Conservation (phyloP, 352 stramenopile species). For the Phytophthora uliginosa region DNA sequence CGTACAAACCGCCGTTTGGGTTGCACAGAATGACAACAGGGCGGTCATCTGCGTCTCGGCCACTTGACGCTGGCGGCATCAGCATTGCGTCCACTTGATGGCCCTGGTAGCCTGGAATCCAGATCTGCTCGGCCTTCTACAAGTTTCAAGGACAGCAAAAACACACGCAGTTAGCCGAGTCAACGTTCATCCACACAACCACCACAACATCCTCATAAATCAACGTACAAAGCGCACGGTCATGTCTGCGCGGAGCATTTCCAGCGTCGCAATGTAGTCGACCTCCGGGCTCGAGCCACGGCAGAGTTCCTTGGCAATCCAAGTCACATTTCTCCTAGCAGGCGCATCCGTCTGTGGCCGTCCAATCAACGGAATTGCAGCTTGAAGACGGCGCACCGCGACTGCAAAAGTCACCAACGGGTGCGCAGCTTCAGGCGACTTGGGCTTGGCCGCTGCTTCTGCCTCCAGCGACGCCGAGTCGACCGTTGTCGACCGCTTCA, state of each 20-base stretch:
- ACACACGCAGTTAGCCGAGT: not conserved
- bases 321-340: conserved; percentile 50
- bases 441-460: conserved; percentile 27
- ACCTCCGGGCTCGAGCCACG: conserved; percentile 47
- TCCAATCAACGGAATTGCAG: conserved; percentile 48
- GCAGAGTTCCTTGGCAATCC: conserved; percentile 67
- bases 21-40: conserved; percentile 85
- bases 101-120: conserved; percentile 68
- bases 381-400: conserved; percentile 43
- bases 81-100: conserved; percentile 88
- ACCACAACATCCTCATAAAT: not conserved
- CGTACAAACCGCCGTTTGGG: conserved; percentile 87
- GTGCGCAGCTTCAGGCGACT: conserved; percentile 12
- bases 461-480: conserved; percentile 43
- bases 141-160: not conserved
- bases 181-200: not conserved
- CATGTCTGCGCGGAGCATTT: conserved; percentile 88
- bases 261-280: conserved; percentile 78
- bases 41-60: conserved; percentile 39
- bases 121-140: conserved; percentile 85
- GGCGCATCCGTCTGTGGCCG: conserved; percentile 47
- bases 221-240: conserved; percentile 75
- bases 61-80: conserved; percentile 57
- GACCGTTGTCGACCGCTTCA: conserved; percentile 36
- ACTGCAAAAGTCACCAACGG: conserved; percentile 41